Base-by-base conservation (phyloP, 176 grass and related monocot genomes). In the Tuctoria greenei region DNA sequence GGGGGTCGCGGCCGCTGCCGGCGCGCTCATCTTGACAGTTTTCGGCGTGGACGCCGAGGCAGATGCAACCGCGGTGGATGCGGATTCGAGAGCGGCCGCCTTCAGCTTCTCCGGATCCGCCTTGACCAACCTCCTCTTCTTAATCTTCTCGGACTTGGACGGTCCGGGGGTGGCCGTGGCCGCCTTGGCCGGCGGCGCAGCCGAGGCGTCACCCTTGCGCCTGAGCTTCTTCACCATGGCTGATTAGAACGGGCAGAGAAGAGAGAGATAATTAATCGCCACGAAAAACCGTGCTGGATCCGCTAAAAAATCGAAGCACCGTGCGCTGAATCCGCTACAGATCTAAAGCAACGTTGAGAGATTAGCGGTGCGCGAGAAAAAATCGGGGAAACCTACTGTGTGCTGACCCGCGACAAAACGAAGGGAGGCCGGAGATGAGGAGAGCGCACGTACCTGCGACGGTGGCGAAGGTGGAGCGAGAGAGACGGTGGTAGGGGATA, bases 161-260 rank as follows among this genome's bases (percentile, higher is more conserved):
- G 61, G 10, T 42, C 51, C 61, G 25, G 85, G 41, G 27, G 49
- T 16, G 51, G 10, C 46, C 23, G 49, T 16, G 51, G 10, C 46
- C 23, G 35, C 15, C 42, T 83, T 87, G 51, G 74, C 40, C 54
- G 35, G 24, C 68, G 69, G 49, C 69, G 60, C 67, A 15, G 56
- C 45, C 9, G 68, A 10, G 46, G 20, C 57, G 11, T 28, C 46
- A 18, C 76, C 87, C 77, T 67, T 72, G 72, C 66, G 77, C 77
- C 49, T 77, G 31, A 69, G 52, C 62, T 14, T 68, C 80, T 62
- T 88, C 75, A 83, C 79, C 85, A 88, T 88, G 54, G 68, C 80
- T 88, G 63, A 58, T 78, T 24, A 17, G 23, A 41, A 35, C 21
- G 26, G 36, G 6, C 42, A 41, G 3, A 51, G 61, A 61, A 42